phyloP scores from a whole-genome alignment of 2,329 filamentous ascomycete genomes.

The Trichoderma afroharzianum region DNA sequence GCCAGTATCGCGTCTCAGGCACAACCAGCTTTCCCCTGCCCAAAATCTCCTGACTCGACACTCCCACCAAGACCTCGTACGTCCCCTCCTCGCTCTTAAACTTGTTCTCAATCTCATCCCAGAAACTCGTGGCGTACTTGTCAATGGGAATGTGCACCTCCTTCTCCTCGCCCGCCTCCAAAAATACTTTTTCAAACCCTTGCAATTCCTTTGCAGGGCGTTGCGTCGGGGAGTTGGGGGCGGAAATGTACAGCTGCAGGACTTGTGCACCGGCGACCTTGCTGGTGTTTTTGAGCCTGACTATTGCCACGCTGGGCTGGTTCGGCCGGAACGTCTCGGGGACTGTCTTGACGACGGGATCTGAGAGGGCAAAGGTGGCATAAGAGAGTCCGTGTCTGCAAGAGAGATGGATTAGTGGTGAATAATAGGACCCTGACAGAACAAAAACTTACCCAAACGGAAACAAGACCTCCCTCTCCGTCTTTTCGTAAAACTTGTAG shows the following conservation, averaged over 20 bases:
- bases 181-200: neutral
- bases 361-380: neutral
- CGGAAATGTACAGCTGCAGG: neutral
- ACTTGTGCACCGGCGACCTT: neutral
- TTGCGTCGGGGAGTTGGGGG: neutral
- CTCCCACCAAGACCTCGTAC: neutral
- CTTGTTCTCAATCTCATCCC: conserved; percentile 9
- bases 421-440: too few relatives aligned
- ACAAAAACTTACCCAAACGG: conserved; percentile 6
- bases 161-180: neutral
- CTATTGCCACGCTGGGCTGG: neutral
- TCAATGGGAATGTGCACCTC: neutral
- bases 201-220: neutral
- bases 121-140: neutral
- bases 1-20: neutral
- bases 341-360: neutral
- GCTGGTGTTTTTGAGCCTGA: neutral
- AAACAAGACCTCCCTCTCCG: neutral
- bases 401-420: neutral
- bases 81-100: neutral
- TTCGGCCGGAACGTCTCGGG: neutral
- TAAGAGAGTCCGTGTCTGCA: neutral
- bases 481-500: conserved; percentile 3
- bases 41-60: neutral
- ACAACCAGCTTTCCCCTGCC: neutral